A percentile compares a stretch with the other conserved stretches of the same genome.
These are phyloP conservation scores for Globisporangium cystogenes DNA, from an alignment of 352 stramenopile species.

Conservation along the genomic window DNA sequence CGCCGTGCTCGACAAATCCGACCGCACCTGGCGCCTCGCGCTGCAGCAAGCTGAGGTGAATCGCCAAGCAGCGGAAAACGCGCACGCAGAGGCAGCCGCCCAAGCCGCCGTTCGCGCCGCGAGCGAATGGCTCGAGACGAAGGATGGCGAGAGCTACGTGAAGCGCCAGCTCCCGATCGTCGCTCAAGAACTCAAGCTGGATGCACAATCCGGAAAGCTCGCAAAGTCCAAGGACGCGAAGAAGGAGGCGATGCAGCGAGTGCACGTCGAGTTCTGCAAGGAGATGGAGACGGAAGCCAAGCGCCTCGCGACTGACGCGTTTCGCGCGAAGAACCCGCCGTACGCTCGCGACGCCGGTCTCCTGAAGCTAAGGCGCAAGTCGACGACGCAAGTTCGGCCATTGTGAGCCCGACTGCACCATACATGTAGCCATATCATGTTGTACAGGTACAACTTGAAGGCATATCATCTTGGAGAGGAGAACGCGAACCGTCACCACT, in stretches of 20 bases:
- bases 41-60: slow-evolving; percentile 27
- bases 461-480: no score
- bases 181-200: slow-evolving; percentile 44
- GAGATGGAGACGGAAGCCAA: slow-evolving; percentile 8
- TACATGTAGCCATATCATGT: no score
- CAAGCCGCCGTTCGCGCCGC: slow-evolving; percentile 18
- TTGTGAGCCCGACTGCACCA: not conserved
- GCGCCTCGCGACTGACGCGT: slow-evolving; percentile 4
- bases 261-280: not conserved
- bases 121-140: slow-evolving; percentile 55
- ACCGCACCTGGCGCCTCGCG: slow-evolving; percentile 28
- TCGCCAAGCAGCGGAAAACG: slow-evolving; percentile 29
- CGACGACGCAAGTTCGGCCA: not conserved
- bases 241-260: slow-evolving; percentile 6
- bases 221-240: slow-evolving; percentile 23
- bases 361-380: not conserved
- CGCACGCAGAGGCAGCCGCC: slow-evolving; percentile 14
- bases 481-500: no score
- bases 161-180: slow-evolving; percentile 44
- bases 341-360: slow-evolving; percentile 6
- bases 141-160: slow-evolving; percentile 52
- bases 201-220: slow-evolving; percentile 35
- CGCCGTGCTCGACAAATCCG: slow-evolving; percentile 20
- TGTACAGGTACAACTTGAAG: no score
- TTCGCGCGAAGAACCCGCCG: slow-evolving; percentile 3